Base-by-base conservation (phyloP, 2,329 filamentous ascomycete genomes). In the Orbilia ellipsospora region DNA sequence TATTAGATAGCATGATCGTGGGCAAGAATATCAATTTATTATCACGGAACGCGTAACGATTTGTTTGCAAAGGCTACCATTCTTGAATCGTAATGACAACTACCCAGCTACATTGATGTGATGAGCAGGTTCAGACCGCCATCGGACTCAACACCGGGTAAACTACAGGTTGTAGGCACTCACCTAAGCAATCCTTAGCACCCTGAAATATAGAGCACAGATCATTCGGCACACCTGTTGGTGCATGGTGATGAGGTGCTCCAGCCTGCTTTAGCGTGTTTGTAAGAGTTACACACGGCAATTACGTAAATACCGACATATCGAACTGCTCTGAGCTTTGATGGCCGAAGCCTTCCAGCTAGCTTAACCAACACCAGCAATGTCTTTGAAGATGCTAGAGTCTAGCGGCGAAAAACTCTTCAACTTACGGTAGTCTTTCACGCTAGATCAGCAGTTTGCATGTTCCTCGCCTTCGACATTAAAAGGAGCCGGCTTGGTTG, bases 271-370 rank as follows among this genome's bases (percentile, higher is more conserved):
- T 36, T 50, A 20, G 26, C 18, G 44, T 40, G 42, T 31, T n/a
- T 23, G n/a, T 40, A 48, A 45, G 7, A 50, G 57, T 70, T 57
- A 69, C 66, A 62, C 50, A 63, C 50, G 51, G 31, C 40, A 48
- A 70, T 70, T 70, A 70, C 66, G 66, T 70, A 70, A 70, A 62
- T 57, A 8, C 42, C 42, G 57, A 26, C 26, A 13, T 26, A 50
- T 28, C 28, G 16, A 26, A 6, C 16, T 18, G 15, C 7, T 36
- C 28, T 7, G 31, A 36, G 31, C 31, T 36, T 36, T 36, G 31
- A 36, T 36, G 31, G 31, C 31, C 44, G 8, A 48, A 18, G 8
- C 44, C 44, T 48, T 15, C 44, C 15, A 48, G 44, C 8, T 48
- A 15, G 10, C 13, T n/a, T 48, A 6, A 15, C 16, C 10, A 48